These are phyloP conservation scores for Aspergillus fischeri DNA, from an alignment of 2,329 filamentous ascomycete genomes.

Conservation along the genomic window DNA sequence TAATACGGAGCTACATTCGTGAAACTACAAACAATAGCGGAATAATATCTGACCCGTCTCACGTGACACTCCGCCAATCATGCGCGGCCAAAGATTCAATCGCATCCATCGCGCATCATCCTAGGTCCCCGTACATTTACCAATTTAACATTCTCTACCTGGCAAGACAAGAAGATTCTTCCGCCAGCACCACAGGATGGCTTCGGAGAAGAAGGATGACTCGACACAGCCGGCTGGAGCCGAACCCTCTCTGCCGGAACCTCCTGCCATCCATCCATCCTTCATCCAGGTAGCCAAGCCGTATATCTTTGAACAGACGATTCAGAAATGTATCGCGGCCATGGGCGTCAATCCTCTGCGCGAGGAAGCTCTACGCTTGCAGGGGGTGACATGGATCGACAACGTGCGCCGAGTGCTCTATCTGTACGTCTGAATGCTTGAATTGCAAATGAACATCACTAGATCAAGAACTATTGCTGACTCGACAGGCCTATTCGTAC, in stretches of 20 bases:
- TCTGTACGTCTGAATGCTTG: conserved; percentile 55
- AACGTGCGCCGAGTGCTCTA: conserved; percentile 73
- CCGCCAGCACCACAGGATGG: conserved; percentile 13
- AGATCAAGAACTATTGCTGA: conserved; percentile 4
- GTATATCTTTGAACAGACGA: conserved; percentile 76
- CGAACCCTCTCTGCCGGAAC: conserved; percentile 15
- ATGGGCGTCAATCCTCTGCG: conserved; percentile 70
- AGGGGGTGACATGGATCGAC: conserved; percentile 86
- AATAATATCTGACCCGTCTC: conserved; percentile 4
- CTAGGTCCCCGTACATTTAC: neutral
- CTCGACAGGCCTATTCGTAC: conserved; percentile 72
- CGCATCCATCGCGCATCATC: conserved; percentile 1
- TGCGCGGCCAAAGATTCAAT: conserved; percentile 3
- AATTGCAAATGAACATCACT: neutral
- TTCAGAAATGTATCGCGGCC: conserved; percentile 67
- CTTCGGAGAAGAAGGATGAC: conserved; percentile 18
- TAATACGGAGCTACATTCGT: too few species aligned
- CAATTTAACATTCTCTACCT: neutral
- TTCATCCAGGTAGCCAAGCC: conserved; percentile 64
- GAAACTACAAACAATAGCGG: neutral
- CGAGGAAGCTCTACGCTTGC: conserved; percentile 75
- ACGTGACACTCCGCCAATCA: conserved; percentile 13
- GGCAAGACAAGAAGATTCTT: neutral
- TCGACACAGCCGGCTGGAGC: conserved; percentile 7
- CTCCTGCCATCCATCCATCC: conserved; percentile 55